Conservation (phyloP, 2,329 filamentous ascomycete genomes). For the Alternaria tenuissima region DNA sequence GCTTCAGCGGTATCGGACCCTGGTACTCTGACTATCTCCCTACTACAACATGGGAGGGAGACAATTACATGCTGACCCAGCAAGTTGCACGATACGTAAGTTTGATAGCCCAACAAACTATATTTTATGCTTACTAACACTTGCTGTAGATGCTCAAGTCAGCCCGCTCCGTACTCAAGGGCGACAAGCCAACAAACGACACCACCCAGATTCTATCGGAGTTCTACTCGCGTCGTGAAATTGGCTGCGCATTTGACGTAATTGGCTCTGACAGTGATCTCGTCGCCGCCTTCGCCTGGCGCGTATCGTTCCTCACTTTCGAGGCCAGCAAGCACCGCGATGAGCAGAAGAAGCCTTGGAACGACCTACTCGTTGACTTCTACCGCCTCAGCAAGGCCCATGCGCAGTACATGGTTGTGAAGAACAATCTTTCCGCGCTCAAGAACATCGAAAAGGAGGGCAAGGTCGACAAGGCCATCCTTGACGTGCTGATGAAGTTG, state of each 20-base stretch:
- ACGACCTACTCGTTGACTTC: constrained; percentile 79
- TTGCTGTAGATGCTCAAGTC: constrained; percentile 71
- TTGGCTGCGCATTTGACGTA: constrained; percentile 77
- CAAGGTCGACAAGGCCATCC: constrained; percentile 66
- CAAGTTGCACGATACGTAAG: constrained; percentile 76
- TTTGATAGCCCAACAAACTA: constrained; percentile 10
- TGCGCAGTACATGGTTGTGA: constrained; percentile 79
- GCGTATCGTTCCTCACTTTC: constrained; percentile 76
- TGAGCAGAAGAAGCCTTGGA: constrained; percentile 77
- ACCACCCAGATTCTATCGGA: constrained; percentile 71
- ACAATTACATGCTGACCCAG: constrained; percentile 85
- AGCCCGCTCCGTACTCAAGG: constrained; percentile 72
- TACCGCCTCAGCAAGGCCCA: constrained; percentile 78
- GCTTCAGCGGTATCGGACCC: constrained; percentile 76
- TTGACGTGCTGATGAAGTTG: constrained; percentile 68
- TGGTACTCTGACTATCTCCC: constrained; percentile 81
- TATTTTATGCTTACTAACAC: constrained; percentile 7
- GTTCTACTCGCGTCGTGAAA: constrained; percentile 71
- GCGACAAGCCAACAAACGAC: constrained; percentile 71
- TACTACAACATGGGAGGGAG: constrained; percentile 76
- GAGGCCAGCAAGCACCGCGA: constrained; percentile 78
- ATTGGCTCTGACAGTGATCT: constrained; percentile 74
- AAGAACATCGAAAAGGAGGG: constrained; percentile 62
- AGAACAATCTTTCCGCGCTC: constrained; percentile 78
- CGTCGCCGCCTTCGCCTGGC: constrained; percentile 78